These are phyloP conservation scores for Arthrobotrys sphaeroides DNA, from an alignment of 2,329 filamentous ascomycete species.

Conservation along the genomic window DNA sequence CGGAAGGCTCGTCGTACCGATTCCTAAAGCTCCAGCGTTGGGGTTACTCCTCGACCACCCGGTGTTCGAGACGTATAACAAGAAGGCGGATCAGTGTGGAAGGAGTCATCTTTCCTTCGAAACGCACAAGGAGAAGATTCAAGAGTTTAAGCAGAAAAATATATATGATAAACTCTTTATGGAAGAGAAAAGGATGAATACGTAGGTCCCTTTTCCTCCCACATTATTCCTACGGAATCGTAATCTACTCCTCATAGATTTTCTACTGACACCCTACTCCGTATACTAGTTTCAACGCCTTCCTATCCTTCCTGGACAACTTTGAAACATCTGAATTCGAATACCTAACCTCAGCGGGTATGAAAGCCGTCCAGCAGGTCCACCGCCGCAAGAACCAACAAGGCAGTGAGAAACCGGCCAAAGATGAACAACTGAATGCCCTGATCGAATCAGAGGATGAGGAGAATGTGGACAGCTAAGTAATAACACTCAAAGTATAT, in stretches of 20 bases:
- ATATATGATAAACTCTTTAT: conserved; percentile 93
- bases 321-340: conserved; percentile 55
- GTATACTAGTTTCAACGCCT: conserved; percentile 56
- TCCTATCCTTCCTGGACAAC: conserved; percentile 57
- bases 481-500: no score
- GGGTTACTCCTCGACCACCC: conserved; percentile 89
- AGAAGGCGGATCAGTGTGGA: conserved; percentile 70
- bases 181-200: conserved; percentile 85
- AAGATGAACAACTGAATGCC: conserved; percentile 51
- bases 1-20: conserved; percentile 76
- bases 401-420: background rate
- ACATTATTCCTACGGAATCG: no score
- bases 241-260: no score
- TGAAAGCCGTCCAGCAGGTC: conserved; percentile 54
- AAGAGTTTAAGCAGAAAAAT: conserved; percentile 87
- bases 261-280: conserved; percentile 5
- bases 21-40: conserved; percentile 91
- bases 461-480: conserved; percentile 43
- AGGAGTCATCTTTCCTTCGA: conserved; percentile 79
- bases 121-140: conserved; percentile 79
- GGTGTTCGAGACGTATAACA: conserved; percentile 90
- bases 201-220: conserved; percentile 69
- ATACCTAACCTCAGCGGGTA: conserved; percentile 56
- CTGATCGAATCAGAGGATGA: conserved; percentile 47
- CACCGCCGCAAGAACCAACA: conserved; percentile 16